Conservation (phyloP, 169 alveolate species). For the Plasmodium yoelii region DNA sequence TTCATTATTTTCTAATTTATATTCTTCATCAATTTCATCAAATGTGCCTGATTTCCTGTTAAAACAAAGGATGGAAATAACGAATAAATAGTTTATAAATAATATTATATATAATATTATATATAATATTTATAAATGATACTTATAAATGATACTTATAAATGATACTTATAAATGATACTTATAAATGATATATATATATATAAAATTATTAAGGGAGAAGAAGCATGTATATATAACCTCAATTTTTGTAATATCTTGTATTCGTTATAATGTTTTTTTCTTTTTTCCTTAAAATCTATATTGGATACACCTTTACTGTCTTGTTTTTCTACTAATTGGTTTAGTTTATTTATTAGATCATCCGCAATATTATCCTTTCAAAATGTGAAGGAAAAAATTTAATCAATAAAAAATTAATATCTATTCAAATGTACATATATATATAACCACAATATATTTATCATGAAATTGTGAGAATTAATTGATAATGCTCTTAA, state of each 20-base stretch:
- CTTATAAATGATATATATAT: not conserved
- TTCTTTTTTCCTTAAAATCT: conserved; percentile 74
- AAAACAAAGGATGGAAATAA: not conserved
- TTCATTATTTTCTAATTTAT: conserved; percentile 41
- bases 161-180: too few species aligned
- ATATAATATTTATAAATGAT: too few species aligned
- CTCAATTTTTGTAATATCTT: conserved; percentile 73
- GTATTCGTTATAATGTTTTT: conserved; percentile 72
- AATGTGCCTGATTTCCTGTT: conserved; percentile 74
- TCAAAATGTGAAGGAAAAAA: not conserved
- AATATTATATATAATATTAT: too few species aligned
- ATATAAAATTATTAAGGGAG: not conserved
- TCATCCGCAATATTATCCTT: conserved; percentile 65
- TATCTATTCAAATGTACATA: too few species aligned
- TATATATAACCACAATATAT: too few species aligned
- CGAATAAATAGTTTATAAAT: not conserved
- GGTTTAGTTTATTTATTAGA: conserved; percentile 62
- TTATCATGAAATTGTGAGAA: too few species aligned
- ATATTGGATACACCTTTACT: conserved; percentile 46
- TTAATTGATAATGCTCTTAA: too few species aligned
- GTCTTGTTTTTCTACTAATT: conserved; percentile 73
- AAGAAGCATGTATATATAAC: not conserved
- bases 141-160: too few species aligned
- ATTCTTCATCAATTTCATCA: conserved; percentile 67
- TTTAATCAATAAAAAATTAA: not conserved